phyloP scores from a whole-genome alignment of 2,329 filamentous ascomycete genomes.

The Cladosporium sp. region DNA sequence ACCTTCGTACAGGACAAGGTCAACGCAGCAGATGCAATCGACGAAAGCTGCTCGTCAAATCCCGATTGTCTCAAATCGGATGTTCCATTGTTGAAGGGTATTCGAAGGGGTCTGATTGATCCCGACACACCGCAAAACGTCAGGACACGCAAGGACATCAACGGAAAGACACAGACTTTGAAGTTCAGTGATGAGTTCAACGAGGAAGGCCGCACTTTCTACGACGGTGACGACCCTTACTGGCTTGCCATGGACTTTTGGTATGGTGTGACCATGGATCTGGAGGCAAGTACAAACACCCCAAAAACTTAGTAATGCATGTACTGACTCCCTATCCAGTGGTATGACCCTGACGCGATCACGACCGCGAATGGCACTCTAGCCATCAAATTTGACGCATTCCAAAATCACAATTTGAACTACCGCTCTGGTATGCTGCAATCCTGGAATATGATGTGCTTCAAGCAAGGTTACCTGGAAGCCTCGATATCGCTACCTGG shows the following conservation, averaged over 20 bases:
- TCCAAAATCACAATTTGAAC: conserved; percentile 43
- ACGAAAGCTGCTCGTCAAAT: conserved; percentile 30
- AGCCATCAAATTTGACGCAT: conserved; percentile 43
- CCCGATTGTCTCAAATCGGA: conserved; percentile 14
- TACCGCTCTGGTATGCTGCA: conserved; percentile 51
- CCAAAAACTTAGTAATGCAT: neutral
- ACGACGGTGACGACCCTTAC: conserved; percentile 54
- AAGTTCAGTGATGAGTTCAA: conserved; percentile 58
- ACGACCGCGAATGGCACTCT: conserved; percentile 47
- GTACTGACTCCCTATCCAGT: conserved; percentile 16
- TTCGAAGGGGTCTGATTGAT: conserved; percentile 48
- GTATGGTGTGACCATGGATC: conserved; percentile 51
- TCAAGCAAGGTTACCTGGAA: conserved; percentile 52
- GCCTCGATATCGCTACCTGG: conserved; percentile 51
- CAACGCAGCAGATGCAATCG: conserved; percentile 37
- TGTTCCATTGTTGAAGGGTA: conserved; percentile 47
- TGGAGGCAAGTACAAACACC: conserved; percentile 30
- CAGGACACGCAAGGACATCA: conserved; percentile 42
- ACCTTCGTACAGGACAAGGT: conserved; percentile 14
- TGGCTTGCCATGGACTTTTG: conserved; percentile 51
- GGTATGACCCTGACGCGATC: conserved; percentile 51
- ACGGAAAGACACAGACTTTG: conserved; percentile 44
- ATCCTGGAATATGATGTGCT: conserved; percentile 52
- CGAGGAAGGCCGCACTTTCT: conserved; percentile 49
- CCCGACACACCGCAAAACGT: conserved; percentile 47